Evolutionary conservation across 2,329 filamentous ascomycete genomes (phyloP).

Genomic region (Rhynchosporium graminicola): DNA sequence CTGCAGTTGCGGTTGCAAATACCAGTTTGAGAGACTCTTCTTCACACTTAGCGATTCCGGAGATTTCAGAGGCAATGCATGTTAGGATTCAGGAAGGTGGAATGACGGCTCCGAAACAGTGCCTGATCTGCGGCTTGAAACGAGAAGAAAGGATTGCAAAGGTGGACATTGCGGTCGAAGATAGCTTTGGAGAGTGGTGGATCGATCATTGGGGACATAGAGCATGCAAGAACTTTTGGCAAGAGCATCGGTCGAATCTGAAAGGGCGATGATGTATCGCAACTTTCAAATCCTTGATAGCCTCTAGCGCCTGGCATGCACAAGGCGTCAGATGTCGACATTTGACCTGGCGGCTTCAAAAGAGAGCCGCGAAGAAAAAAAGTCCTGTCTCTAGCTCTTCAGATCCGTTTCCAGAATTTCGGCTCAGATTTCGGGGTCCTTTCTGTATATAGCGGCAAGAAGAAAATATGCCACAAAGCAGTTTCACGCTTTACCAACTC

Average conservation of each 20-base stretch:
- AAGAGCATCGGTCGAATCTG: conserved; percentile 69
- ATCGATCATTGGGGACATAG: conserved; percentile 82
- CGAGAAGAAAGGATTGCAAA: conserved; percentile 79
- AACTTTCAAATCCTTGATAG: not conserved
- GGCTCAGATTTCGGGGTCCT: too few relatives aligned
- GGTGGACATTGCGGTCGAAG: conserved; percentile 71
- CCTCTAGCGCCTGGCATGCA: too few relatives aligned
- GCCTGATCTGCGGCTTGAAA: conserved; percentile 84
- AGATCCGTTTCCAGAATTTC: too few relatives aligned
- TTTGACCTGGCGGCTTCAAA: too few relatives aligned
- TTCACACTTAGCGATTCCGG: conserved; percentile 56
- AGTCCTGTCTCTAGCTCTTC: too few relatives aligned
- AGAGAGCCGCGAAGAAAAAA: too few relatives aligned
- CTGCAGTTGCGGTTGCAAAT: conserved; percentile 68
- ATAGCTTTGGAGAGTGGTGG: conserved; percentile 98
- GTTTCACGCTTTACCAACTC: too few relatives aligned
- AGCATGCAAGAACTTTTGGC: conserved; percentile 83
- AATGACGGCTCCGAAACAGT: conserved; percentile 71
- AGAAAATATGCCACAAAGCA: too few relatives aligned
- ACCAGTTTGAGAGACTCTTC: conserved; percentile 40
- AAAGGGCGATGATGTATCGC: conserved; percentile 57
- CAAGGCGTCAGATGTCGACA: not conserved
- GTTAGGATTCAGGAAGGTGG: conserved; percentile 72
- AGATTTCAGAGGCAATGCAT: conserved; percentile 68
- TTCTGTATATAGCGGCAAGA: too few relatives aligned